phyloP scores from a whole-genome alignment of 73 alveolate species.

The Effrenium voratum region DNA sequence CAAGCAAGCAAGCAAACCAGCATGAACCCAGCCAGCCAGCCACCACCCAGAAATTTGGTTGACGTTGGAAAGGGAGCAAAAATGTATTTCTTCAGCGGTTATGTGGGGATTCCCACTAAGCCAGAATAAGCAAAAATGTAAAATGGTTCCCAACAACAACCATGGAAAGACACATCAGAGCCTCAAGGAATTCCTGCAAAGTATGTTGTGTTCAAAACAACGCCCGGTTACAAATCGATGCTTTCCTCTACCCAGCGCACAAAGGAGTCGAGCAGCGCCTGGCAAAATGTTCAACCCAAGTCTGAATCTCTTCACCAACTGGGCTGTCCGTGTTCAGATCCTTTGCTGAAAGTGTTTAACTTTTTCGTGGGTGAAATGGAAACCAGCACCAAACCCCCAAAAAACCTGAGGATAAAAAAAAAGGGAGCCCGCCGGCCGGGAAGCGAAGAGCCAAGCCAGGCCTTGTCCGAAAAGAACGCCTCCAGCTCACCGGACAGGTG shows the following conservation, averaged over 20 bases:
- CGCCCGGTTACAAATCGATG: too few species aligned
- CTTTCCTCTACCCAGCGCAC: slow-evolving; percentile 91
- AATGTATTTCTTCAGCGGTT: too few species aligned
- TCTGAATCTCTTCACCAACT: neutral
- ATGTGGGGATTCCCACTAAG: too few species aligned
- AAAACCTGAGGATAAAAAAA: neutral
- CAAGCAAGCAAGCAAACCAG: too few species aligned
- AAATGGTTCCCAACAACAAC: too few species aligned
- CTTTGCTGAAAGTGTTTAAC: neutral
- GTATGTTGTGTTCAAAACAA: too few species aligned
- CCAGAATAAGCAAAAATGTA: too few species aligned
- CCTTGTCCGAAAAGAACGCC: slow-evolving; percentile 93
- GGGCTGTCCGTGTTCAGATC: neutral
- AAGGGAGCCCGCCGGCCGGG: neutral
- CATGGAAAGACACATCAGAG: too few species aligned
- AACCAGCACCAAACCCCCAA: neutral
- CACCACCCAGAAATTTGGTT: too few species aligned
- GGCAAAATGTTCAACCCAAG: neutral
- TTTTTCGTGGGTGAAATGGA: neutral
- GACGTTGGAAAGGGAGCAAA: too few species aligned
- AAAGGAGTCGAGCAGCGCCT: slow-evolving; percentile 58
- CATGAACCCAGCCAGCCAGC: too few species aligned
- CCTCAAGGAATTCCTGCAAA: too few species aligned
- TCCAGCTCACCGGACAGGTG: slow-evolving; percentile 88
- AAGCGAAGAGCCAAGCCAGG: neutral